Percentiles rank a stretch among this genome's conserved stretches.
These are phyloP conservation scores for Spinellus fusiger DNA, from an alignment of 192 early-diverging fungal genomes.

Conservation along the genomic window DNA sequence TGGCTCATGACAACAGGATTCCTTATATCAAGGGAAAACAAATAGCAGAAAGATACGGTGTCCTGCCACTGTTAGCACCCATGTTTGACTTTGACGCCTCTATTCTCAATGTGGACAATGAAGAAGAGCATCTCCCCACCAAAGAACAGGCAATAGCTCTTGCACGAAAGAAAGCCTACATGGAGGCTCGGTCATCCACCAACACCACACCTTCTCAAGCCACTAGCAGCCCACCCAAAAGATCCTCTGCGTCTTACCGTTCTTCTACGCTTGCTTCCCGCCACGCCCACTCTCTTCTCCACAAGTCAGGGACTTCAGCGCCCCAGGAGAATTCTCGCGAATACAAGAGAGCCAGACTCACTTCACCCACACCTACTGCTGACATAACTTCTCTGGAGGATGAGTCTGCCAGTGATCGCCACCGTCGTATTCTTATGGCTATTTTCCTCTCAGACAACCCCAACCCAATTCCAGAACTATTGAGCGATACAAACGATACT, in stretches of 20 bases:
- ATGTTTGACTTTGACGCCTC: constrained; percentile 72
- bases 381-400: constrained; percentile 4
- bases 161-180: background rate
- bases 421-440: constrained; percentile 75
- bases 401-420: constrained; percentile 42
- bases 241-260: background rate
- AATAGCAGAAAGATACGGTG: constrained; percentile 74
- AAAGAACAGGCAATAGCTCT: constrained; percentile 21
- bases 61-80: constrained; percentile 63
- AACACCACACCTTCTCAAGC: background rate
- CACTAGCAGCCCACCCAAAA: background rate
- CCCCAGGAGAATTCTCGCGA: background rate
- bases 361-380: background rate
- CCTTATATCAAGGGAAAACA: constrained; percentile 79
- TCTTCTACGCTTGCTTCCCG: background rate
- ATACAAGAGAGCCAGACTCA: constrained; percentile 7
- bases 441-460: constrained; percentile 79
- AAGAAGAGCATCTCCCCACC: constrained; percentile 12
- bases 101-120: background rate
- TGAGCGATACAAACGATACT: constrained; percentile 33
- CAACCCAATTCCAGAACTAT: constrained; percentile 45
- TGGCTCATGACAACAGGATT: constrained; percentile 49
- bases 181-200: background rate
- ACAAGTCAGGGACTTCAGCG: background rate
- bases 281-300: background rate